These are phyloP conservation scores for Colletotrichum nymphaeae DNA, from an alignment of 2,329 filamentous ascomycete genomes.

Conservation along the genomic window DNA sequence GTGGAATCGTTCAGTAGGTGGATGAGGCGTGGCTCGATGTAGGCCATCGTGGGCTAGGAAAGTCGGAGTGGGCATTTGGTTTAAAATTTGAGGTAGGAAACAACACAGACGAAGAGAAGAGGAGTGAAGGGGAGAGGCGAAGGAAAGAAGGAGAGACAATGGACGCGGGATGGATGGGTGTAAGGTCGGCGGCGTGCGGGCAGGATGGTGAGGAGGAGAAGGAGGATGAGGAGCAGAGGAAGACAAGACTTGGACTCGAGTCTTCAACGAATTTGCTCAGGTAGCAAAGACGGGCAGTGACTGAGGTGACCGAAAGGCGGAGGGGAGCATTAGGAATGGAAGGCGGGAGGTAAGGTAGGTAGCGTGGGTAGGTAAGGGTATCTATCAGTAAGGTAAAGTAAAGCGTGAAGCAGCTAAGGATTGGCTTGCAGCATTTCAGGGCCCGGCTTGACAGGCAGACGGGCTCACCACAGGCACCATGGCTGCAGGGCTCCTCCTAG, in stretches of 20 bases:
- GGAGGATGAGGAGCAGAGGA: conserved; percentile 29
- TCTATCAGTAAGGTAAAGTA: not conserved
- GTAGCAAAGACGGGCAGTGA: conserved; percentile 4
- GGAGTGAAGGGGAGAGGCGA: not conserved
- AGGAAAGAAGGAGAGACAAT: conserved; percentile 35
- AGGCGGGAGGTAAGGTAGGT: too few relatives aligned
- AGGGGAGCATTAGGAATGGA: not conserved
- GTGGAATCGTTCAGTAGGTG: conserved; percentile 71
- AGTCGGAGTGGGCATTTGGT: conserved; percentile 51
- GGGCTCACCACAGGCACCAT: not conserved
- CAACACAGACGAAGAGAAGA: conserved; percentile 22
- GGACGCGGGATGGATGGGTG: conserved; percentile 25
- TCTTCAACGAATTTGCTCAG: conserved; percentile 11
- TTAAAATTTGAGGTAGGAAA: conserved; percentile 27
- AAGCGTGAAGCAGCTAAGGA: not conserved
- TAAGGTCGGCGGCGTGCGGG: conserved; percentile 27
- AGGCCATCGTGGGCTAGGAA: conserved; percentile 63
- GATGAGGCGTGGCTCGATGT: conserved; percentile 75
- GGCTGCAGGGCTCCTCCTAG: conserved; percentile 23
- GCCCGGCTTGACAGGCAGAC: conserved; percentile 1
- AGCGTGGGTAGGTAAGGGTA: not conserved
- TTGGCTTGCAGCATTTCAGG: conserved; percentile 16
- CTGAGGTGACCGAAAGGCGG: conserved; percentile 1
- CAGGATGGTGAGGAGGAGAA: conserved; percentile 31
- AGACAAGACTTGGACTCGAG: conserved; percentile 36